These are phyloP conservation scores for Starmera caribaea DNA, from an alignment of 805 yeast genomes.

Conservation along the genomic window DNA sequence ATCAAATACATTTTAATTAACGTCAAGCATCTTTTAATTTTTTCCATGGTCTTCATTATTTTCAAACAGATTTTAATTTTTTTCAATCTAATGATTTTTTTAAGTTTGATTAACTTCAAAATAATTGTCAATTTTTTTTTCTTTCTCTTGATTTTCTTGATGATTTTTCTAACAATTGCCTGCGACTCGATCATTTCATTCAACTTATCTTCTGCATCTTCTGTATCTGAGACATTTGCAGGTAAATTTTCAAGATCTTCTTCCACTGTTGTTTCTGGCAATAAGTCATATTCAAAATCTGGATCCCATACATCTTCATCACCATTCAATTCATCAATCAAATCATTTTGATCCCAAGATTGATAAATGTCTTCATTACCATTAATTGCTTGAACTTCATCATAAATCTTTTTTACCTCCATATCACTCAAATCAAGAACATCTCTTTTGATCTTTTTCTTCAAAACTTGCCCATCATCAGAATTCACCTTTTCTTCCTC, in stretches of 20 bases:
- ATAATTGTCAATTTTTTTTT: constrained; percentile 8
- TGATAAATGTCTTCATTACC: background rate
- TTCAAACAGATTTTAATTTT: constrained; percentile 9
- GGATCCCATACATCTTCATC: constrained; percentile 1
- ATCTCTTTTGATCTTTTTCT: too few relatives aligned
- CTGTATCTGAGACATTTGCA: background rate
- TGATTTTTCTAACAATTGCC: constrained; percentile 9
- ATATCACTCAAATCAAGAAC: too few relatives aligned
- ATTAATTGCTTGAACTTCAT: background rate
- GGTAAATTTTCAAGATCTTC: background rate
- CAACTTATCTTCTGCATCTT: background rate
- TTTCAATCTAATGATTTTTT: constrained; percentile 7
- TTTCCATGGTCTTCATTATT: constrained; percentile 13
- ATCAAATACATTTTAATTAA: constrained; percentile 8
- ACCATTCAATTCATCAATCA: background rate
- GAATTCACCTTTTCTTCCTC: background rate
- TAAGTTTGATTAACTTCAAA: constrained; percentile 13
- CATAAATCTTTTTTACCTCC: background rate
- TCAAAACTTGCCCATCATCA: background rate
- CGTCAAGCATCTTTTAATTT: constrained; percentile 9
- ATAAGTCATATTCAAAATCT: background rate
- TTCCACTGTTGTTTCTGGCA: background rate
- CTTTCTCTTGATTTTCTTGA: constrained; percentile 3
- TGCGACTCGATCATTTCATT: background rate
- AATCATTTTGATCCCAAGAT: background rate